These are phyloP conservation scores for Prunus padus DNA, from an alignment of 306 rosid genomes.

Conservation along the genomic window DNA sequence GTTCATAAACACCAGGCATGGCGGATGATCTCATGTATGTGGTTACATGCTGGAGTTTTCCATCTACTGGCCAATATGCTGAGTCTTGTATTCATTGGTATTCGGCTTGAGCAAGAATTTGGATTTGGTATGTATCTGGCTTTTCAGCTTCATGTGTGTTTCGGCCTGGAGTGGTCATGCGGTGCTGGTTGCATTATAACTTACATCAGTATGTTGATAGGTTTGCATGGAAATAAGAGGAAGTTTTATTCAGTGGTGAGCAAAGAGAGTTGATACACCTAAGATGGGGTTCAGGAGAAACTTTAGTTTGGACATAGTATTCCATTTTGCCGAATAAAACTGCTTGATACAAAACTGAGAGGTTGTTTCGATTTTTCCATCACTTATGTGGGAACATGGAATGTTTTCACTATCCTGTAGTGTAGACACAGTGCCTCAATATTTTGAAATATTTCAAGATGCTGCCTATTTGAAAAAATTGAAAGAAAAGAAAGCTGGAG, in stretches of 20 bases:
- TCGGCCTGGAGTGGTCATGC: constrained; percentile 5
- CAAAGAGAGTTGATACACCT: not conserved
- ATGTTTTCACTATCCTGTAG: not conserved
- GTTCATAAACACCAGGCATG: constrained; percentile 56
- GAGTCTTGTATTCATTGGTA: constrained; percentile 75
- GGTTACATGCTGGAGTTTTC: constrained; percentile 85
- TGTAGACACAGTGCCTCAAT: not conserved
- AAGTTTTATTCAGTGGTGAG: not conserved
- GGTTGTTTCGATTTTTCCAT: not conserved
- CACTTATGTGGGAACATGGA: not conserved
- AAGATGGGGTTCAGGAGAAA: not conserved
- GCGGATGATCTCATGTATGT: constrained; percentile 73
- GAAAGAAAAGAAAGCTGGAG: not conserved
- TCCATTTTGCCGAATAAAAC: not conserved
- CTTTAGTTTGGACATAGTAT: not conserved
- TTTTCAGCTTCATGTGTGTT: constrained; percentile 27
- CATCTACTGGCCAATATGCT: constrained; percentile 84
- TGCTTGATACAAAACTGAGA: not conserved
- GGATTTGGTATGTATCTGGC: constrained; percentile 72
- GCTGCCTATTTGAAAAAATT: not conserved
- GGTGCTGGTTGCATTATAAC: not conserved
- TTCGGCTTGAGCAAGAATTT: constrained; percentile 86
- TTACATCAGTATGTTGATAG: not conserved
- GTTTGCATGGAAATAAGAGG: not conserved
- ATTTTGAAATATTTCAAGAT: not conserved